These are phyloP conservation scores for Posidonia oceanica DNA, from an alignment of 116 monocot genomes.

Conservation along the genomic window DNA sequence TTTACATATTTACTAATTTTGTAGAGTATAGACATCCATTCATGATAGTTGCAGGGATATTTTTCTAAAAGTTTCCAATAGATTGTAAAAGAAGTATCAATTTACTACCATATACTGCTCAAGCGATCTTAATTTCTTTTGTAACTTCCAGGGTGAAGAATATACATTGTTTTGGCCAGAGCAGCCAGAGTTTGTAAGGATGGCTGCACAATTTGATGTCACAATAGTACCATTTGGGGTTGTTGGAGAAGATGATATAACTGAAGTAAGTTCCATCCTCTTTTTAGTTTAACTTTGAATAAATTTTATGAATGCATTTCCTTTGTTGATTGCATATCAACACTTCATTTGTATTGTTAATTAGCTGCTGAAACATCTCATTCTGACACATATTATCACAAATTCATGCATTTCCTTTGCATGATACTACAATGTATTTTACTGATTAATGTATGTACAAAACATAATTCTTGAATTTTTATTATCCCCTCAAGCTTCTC, in stretches of 20 bases:
- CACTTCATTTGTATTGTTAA: no score
- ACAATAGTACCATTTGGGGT: conserved; percentile 91
- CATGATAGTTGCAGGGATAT: not conserved
- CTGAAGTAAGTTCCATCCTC: conserved; percentile 34
- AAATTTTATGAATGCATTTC: no score
- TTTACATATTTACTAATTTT: no score
- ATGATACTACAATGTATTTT: no score
- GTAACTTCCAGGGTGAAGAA: conserved; percentile 63
- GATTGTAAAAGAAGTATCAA: not conserved
- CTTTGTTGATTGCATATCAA: no score
- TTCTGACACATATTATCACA: no score
- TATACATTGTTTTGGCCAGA: conserved; percentile 93
- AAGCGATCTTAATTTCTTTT: not conserved
- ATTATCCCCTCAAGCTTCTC: no score
- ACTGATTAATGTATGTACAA: no score
- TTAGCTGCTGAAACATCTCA: no score
- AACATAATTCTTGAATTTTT: no score
- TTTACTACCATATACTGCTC: not conserved
- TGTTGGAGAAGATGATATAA: conserved; percentile 88
- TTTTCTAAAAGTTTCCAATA: not conserved
- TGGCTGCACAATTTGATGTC: conserved; percentile 79
- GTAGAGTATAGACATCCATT: not conserved
- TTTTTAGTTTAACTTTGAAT: not conserved
- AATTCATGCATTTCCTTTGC: no score
- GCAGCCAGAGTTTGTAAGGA: conserved; percentile 87